phyloP scores from a whole-genome alignment of 192 early-diverging fungal genomes.

The Geranomyces variabilis region DNA sequence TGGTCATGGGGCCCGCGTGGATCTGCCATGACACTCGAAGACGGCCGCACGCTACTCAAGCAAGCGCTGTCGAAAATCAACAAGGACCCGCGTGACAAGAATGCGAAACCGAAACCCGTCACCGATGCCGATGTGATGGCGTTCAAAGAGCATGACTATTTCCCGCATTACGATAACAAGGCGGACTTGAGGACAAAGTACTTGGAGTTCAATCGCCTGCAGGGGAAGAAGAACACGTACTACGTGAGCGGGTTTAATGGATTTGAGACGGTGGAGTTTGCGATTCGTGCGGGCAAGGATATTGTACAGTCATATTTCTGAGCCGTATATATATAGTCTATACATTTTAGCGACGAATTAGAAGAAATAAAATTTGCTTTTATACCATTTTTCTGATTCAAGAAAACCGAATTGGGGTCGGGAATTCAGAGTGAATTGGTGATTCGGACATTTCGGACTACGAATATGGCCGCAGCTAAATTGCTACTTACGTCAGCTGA shows the following conservation, averaged over 20 bases:
- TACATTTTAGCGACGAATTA: too few relatives aligned
- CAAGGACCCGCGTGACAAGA: constrained; percentile 3
- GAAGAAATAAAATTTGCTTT: too few relatives aligned
- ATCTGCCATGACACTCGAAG: background rate
- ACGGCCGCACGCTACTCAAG: background rate
- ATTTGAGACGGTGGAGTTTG: constrained; percentile 14
- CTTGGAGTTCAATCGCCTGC: background rate
- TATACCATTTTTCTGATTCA: too few relatives aligned
- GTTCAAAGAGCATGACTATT: constrained; percentile 8
- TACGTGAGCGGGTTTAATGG: background rate
- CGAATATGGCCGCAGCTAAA: too few relatives aligned
- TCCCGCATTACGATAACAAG: constrained; percentile 6
- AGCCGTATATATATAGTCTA: too few relatives aligned
- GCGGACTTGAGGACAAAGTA: background rate
- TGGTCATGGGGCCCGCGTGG: background rate
- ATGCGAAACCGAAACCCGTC: background rate
- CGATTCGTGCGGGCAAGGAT: background rate
- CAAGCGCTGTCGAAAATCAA: background rate
- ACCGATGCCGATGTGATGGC: constrained; percentile 1
- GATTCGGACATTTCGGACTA: too few relatives aligned
- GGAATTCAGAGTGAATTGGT: too few relatives aligned
- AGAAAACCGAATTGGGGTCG: too few relatives aligned
- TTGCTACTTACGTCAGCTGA: too few relatives aligned
- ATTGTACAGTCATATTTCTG: background rate
- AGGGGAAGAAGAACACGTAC: background rate